A percentile compares a stretch with the other conserved stretches of the same genome.
phyloP scores from a whole-genome alignment of 495 filamentous ascomycete species.

The Parachaetomium inaequale region DNA sequence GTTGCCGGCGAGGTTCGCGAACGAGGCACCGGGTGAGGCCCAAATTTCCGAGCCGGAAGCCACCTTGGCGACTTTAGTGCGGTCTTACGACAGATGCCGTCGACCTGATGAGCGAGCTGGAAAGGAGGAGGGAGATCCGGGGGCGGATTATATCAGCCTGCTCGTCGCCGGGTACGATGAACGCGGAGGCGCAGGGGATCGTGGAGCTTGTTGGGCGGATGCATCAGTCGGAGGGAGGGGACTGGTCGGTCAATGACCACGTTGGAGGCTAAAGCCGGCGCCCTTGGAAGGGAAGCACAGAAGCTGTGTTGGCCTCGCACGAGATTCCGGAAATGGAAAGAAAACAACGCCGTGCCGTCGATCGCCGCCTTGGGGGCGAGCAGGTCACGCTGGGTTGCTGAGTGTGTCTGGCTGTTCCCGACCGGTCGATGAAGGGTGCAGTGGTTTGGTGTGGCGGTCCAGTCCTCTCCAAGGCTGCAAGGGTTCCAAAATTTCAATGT shows the following conservation, averaged over 20 bases:
- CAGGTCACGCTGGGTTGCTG: constrained; percentile 6
- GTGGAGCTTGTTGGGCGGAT: constrained; percentile 20
- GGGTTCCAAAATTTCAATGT: constrained; percentile 13
- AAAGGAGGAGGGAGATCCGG: not conserved
- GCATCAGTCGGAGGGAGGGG: constrained; percentile 18
- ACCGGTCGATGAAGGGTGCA: not conserved
- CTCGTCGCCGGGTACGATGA: constrained; percentile 19
- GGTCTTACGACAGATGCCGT: constrained; percentile 43
- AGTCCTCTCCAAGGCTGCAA: constrained; percentile 12
- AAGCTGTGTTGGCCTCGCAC: constrained; percentile 25
- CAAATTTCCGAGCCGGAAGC: constrained; percentile 47
- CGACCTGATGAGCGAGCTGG: constrained; percentile 22
- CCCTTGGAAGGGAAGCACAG: constrained; percentile 15
- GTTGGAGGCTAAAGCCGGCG: constrained; percentile 16
- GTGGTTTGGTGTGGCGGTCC: constrained; percentile 12
- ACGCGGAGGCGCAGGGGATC: constrained; percentile 14
- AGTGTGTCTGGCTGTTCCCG: not conserved
- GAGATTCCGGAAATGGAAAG: constrained; percentile 18
- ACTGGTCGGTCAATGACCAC: constrained; percentile 26
- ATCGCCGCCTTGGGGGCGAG: constrained; percentile 21
- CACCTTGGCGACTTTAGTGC: constrained; percentile 48
- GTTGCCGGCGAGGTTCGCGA: constrained; percentile 43
- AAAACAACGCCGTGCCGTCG: constrained; percentile 22
- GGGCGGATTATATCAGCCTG: constrained; percentile 21
- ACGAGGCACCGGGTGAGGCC: constrained; percentile 51